Base-by-base conservation (phyloP, 1,139 yeast genomes). In the Blastobotrys petasosporus region DNA sequence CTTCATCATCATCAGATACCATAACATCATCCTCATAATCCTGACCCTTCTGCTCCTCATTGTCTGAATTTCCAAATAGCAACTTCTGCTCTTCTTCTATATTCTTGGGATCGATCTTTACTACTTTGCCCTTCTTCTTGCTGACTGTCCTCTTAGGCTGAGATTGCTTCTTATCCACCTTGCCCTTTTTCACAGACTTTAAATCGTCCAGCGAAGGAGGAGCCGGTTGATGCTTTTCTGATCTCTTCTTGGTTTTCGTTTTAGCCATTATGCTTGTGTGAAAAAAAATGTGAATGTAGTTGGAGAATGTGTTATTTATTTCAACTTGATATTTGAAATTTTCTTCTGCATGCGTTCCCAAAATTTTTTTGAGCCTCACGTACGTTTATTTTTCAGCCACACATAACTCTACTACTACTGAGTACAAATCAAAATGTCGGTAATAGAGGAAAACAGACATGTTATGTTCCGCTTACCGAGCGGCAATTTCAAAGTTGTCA, bases 151-250 rank as follows among this genome's bases (percentile, higher is more conserved):
- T 56, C 49, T 29, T 8, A 16, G 54, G 47, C 10, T 53, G 54
- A 12, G 59, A 53, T 58, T 57, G 61, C 58, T 60, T 61, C 46
- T 50, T 53, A 49, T 48, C 46, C 52, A 40, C 47, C 39, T 45
- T 46, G 35, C 49, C 50, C 38, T 70, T 74, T 60, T 73, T 77
- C 39, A 73, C 76, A 56, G 78, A 80, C 54, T 80, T 79, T 63
- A 88, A 82, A 60, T 88, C 95, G 39, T 88, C 97, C 54, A 80
- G 73, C 10, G 85, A 63, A 37, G 96, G 96, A 56, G 97, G 97
- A 50, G 77, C 85, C 31, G 86, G 90, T 70, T 88, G 97, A 74
- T 85, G 88, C 83, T 70, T 82, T 85, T 44, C 44, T 50, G 87
- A 85, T 73, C 86, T 82, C 78, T 87, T 49, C 36, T 60, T 41